Evolutionary conservation across 148 eudicot genomes (phyloP).

Genomic region (Chenopodium berlandieri): DNA sequence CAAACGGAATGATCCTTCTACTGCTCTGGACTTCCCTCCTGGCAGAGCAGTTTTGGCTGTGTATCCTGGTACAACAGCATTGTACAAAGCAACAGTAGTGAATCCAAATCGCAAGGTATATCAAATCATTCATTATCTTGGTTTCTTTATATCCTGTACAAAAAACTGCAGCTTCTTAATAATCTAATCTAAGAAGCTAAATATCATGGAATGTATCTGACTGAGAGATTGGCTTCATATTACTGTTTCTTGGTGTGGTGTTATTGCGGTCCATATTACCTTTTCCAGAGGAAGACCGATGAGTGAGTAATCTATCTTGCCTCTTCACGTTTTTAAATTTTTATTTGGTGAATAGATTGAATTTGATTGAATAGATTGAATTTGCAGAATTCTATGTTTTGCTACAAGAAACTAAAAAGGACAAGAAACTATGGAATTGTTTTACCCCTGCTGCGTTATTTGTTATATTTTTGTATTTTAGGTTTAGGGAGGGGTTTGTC

Average conservation of each 20-base stretch:
- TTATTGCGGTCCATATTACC: constrained; percentile 14
- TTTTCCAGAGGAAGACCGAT: constrained; percentile 75
- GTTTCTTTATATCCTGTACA: neutral
- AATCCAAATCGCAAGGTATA: constrained; percentile 75
- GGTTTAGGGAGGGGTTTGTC: neutral
- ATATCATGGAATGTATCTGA: constrained; percentile 1
- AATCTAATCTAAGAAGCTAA: neutral
- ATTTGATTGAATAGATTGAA: neutral
- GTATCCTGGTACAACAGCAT: constrained; percentile 91
- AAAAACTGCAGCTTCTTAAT: neutral
- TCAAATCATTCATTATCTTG: neutral
- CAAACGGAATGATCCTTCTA: constrained; percentile 65
- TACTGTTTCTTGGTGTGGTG: constrained; percentile 27
- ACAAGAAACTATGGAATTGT: neutral
- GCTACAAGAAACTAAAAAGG: neutral
- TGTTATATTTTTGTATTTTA: neutral
- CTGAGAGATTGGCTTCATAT: constrained; percentile 26
- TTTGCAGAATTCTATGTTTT: neutral
- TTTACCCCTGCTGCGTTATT: neutral
- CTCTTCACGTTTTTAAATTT: neutral
- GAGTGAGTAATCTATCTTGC: constrained; percentile 65
- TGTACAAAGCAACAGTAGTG: constrained; percentile 94
- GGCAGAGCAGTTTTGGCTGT: constrained; percentile 91
- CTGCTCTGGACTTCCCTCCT: constrained; percentile 66
- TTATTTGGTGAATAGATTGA: neutral